Evolutionary conservation across 1,284 basidiomycete genomes (phyloP).

Genomic region (Apiotrichum brassicae): DNA sequence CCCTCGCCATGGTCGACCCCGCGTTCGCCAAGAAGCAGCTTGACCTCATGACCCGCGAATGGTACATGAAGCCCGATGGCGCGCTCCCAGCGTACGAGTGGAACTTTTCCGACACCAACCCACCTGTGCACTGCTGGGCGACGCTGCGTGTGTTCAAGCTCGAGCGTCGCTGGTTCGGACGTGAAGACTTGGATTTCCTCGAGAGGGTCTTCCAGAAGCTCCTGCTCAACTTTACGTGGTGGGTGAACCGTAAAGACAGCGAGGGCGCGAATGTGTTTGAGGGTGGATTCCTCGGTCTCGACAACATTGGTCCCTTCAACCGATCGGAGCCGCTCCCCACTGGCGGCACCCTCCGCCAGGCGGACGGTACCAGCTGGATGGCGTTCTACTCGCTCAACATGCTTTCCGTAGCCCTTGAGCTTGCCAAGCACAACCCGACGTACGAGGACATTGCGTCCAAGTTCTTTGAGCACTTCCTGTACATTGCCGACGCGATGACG

Average conservation of each 20-base stretch:
- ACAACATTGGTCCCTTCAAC: conserved; percentile 98
- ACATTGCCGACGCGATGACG: conserved; percentile 97
- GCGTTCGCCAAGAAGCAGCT: conserved; percentile 96
- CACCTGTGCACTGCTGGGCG: conserved; percentile 96
- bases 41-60: conserved; percentile 90
- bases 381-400: conserved; percentile 85
- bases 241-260: conserved; percentile 96
- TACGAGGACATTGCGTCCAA: conserved; percentile 99
- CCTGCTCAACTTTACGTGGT: conserved; percentile 95
- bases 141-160: conserved; percentile 98
- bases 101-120: conserved; percentile 72
- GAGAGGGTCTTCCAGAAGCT: conserved; percentile 95
- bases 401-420: conserved; percentile 92
- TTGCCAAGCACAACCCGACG: conserved; percentile 93
- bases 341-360: conserved; percentile 84
- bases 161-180: conserved; percentile 86
- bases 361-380: conserved; percentile 99
- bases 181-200: conserved; percentile 84
- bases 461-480: conserved; percentile 77
- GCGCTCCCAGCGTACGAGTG: conserved; percentile 98
- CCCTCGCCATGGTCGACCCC: conserved; percentile 90
- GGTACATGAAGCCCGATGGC: conserved; percentile 97
- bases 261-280: conserved; percentile 95
- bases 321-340: conserved; percentile 94
- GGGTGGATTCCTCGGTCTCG: conserved; percentile 93